A percentile compares a stretch with the other conserved stretches of the same genome.
These are phyloP conservation scores for Mycena metata DNA, from an alignment of 768 basidiomycete species.

Conservation along the genomic window DNA sequence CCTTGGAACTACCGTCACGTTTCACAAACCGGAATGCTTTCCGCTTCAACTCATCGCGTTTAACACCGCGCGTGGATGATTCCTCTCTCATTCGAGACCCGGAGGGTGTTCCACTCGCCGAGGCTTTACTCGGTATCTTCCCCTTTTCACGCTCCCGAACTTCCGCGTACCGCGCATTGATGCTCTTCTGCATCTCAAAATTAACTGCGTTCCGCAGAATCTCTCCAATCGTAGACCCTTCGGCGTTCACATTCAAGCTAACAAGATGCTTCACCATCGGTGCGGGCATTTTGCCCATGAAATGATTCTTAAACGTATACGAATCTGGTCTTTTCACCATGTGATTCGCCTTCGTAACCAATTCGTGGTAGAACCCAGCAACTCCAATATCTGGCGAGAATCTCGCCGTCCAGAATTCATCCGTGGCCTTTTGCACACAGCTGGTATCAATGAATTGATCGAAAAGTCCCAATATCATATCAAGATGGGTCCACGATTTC, in stretches of 20 bases:
- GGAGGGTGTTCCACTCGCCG: too few relatives aligned
- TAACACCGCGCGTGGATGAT: too few relatives aligned
- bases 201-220: background rate
- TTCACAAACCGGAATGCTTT: background rate
- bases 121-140: too few relatives aligned
- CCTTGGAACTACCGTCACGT: too few relatives aligned
- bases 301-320: background rate
- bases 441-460: too few relatives aligned
- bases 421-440: too few relatives aligned
- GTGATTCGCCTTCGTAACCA: too few relatives aligned
- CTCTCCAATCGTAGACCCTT: background rate
- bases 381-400: too few relatives aligned
- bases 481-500: too few relatives aligned
- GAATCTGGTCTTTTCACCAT: slow-evolving; percentile 8
- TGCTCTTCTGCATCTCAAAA: background rate
- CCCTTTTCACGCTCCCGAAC: background rate
- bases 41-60: slow-evolving; percentile 30
- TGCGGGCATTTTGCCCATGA: background rate
- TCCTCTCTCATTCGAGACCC: slow-evolving; percentile 34
- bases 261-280: background rate
- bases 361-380: too few relatives aligned
- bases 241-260: background rate
- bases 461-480: too few relatives aligned
- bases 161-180: background rate
- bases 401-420: too few relatives aligned